These are phyloP conservation scores for Gnetum montanum DNA, from an alignment of 75 land plant genomes.

Conservation along the genomic window DNA sequence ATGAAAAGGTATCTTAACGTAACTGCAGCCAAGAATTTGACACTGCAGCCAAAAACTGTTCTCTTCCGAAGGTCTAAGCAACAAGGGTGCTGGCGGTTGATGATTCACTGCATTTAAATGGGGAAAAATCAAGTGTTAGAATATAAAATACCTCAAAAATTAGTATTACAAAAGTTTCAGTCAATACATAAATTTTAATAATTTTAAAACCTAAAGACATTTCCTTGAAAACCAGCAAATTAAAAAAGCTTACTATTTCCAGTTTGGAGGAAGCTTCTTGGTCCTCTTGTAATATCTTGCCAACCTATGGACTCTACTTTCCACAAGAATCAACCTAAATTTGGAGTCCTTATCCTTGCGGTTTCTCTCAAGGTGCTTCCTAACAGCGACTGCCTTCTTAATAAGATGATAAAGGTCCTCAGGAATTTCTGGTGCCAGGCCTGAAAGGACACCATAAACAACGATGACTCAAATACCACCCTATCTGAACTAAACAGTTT, in stretches of 20 bases:
- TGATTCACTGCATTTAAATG: slow-evolving; percentile 5
- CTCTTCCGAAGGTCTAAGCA: neutral
- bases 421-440: slow-evolving; percentile 75
- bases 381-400: slow-evolving; percentile 82
- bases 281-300: slow-evolving; percentile 82
- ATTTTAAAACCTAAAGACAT: neutral
- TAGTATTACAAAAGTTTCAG: neutral
- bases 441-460: slow-evolving; percentile 12
- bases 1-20: too few species aligned
- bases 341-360: slow-evolving; percentile 82
- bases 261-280: slow-evolving; percentile 75
- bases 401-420: slow-evolving; percentile 77
- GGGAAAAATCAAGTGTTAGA: neutral
- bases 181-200: neutral
- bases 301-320: slow-evolving; percentile 72
- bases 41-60: too few species aligned
- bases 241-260: slow-evolving; percentile 61
- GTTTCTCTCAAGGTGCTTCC: slow-evolving; percentile 83
- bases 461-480: neutral
- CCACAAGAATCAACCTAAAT: slow-evolving; percentile 68
- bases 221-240: neutral
- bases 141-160: neutral
- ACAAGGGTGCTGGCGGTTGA: slow-evolving; percentile 8
- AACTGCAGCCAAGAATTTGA: too few species aligned
- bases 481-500: too few species aligned